These are phyloP conservation scores for Hypoxylon trugodes DNA, from an alignment of 495 filamentous ascomycete genomes.

Conservation along the genomic window DNA sequence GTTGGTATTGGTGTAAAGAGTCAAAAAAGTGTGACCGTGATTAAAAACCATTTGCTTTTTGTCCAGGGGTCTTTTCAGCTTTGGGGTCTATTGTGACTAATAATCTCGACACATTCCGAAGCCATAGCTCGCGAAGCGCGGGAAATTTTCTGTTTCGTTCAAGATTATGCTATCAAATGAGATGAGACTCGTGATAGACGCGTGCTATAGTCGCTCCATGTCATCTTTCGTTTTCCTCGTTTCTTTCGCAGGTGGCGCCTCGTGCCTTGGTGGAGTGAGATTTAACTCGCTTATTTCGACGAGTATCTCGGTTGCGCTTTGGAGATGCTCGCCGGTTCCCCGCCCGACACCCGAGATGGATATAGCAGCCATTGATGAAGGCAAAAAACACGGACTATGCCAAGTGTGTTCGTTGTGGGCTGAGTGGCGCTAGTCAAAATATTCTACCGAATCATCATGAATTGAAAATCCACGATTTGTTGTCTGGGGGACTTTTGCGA, in stretches of 20 bases:
- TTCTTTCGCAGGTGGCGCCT: neutral
- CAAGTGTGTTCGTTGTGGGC: conserved; percentile 1
- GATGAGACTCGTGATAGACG: neutral
- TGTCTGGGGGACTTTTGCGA: conserved; percentile 10
- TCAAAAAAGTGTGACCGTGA: neutral
- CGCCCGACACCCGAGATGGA: neutral
- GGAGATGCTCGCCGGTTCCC: neutral
- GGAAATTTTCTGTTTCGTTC: too few species aligned
- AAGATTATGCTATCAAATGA: neutral
- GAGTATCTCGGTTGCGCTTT: neutral
- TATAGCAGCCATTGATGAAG: neutral
- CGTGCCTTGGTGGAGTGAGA: neutral
- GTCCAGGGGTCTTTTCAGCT: conserved; percentile 30
- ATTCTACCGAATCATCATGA: conserved; percentile 4
- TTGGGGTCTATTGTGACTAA: conserved; percentile 11
- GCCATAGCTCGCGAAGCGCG: neutral
- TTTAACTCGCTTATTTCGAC: neutral
- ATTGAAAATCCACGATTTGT: conserved; percentile 1
- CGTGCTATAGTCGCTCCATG: neutral
- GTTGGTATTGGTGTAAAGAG: conserved; percentile 12
- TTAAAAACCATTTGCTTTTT: neutral
- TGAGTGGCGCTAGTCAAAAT: neutral
- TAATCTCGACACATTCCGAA: conserved; percentile 6
- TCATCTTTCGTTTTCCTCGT: neutral
- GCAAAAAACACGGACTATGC: neutral